Base-by-base conservation (phyloP, 1,284 basidiomycete genomes). In the Macrocystidia cucumis region DNA sequence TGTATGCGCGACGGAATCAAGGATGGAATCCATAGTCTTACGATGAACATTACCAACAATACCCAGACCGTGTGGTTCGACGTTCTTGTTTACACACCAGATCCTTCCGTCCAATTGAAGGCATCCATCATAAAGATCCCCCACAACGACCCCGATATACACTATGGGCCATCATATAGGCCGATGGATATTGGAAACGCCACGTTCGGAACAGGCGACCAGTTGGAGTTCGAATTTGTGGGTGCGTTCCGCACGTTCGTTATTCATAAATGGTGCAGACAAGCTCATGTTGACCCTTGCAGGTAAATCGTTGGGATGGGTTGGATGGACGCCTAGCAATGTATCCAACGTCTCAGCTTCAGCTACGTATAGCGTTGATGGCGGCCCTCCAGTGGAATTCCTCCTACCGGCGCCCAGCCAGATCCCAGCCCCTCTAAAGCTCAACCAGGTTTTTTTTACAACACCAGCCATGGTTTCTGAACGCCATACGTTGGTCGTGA, bases 51-150 rank as follows among this genome's bases (percentile, higher is more conserved):
- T 5, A 44, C 42, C 9, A 50, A 46, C 22, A 31, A 33, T 5
- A 48, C 48, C n/a, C 46, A 40, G 23, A 38, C 45, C 2, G 57
- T 60, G 38, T 56, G 46, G 46, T 41, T 58, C n/a, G 58, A 60
- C 34, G 47, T 49, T 19, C 28, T 59, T 21, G 31, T 38, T 5
- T 58, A 52, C 36, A 42, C 41, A 7, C 53, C 55, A 12, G 51
- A 48, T 1, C 16, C 39, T 7, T 39, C 29, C 16, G 44, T 32
- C 2, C 38, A 42, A 4, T 32, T 41, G 9, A 40, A 44, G 7
- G 35, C 39, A 19, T 46, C 44, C 3, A 43, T 47, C 8, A 25
- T 56, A 5, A 13, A 46, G n/a, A 38, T 58, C 12, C 40, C 48
- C 13, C 35, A 46, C 13, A 34, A 20, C 1, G 56, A 60, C 33